Percentiles rank a stretch among this genome's conserved stretches.
Evolutionary conservation across 1,284 basidiomycete species (phyloP).

Genomic region (Irpex sp.): DNA sequence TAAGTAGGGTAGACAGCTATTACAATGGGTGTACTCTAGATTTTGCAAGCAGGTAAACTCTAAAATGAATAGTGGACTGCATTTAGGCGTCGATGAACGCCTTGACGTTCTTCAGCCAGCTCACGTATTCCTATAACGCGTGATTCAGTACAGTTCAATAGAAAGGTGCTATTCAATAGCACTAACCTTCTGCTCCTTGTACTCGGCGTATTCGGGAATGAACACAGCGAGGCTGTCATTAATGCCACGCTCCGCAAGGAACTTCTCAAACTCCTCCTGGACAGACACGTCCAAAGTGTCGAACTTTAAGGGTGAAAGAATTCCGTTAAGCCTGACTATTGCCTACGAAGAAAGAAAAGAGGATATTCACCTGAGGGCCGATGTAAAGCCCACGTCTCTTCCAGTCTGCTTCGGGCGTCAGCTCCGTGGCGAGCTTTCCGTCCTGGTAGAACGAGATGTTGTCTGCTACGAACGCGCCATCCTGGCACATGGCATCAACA

Average conservation of each 20-base stretch:
- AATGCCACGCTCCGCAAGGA: conserved; percentile 84
- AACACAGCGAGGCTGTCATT: conserved; percentile 80
- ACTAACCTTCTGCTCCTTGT: conserved; percentile 86
- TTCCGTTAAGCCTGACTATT: not conserved
- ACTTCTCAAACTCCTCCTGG: conserved; percentile 85
- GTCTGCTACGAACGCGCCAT: conserved; percentile 84
- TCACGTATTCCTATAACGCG: conserved; percentile 77
- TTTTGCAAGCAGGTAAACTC: not conserved
- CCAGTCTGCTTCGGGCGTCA: conserved; percentile 92
- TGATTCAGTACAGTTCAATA: not conserved
- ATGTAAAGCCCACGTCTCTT: conserved; percentile 88
- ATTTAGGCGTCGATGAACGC: conserved; percentile 68
- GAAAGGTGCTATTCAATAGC: too few species aligned
- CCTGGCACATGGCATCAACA: conserved; percentile 80
- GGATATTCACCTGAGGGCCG: conserved; percentile 73
- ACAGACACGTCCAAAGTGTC: conserved; percentile 86
- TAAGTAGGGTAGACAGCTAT: not conserved
- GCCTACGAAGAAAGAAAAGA: conserved; percentile 3
- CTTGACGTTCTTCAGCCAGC: conserved; percentile 86
- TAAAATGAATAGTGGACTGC: not conserved
- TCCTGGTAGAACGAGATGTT: conserved; percentile 88
- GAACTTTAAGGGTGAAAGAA: conserved; percentile 46
- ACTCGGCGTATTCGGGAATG: conserved; percentile 81
- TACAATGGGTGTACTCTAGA: not conserved
- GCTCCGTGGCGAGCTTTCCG: conserved; percentile 66